phyloP scores from a whole-genome alignment of 2,329 filamentous ascomycete species.

The Alternaria hordeiaustralica region DNA sequence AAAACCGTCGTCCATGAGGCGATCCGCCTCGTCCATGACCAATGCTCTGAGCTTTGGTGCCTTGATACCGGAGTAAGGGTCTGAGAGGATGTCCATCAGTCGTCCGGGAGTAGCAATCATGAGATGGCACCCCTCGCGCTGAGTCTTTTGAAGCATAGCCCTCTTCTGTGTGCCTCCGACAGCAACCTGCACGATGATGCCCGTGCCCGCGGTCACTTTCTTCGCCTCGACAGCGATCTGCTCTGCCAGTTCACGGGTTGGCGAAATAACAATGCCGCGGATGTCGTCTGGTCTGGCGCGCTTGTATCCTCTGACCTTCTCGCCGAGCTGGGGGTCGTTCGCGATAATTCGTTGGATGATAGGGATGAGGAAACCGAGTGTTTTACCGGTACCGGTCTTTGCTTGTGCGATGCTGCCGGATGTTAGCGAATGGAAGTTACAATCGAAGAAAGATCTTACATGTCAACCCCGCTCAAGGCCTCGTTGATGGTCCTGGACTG shows the following conservation, averaged over 20 bases:
- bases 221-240: slow-evolving; percentile 74
- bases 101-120: slow-evolving; percentile 91
- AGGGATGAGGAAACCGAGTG: slow-evolving; percentile 88
- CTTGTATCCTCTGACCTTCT: slow-evolving; percentile 47
- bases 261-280: slow-evolving; percentile 66
- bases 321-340: slow-evolving; percentile 66
- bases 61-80: slow-evolving; percentile 66
- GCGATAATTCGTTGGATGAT: slow-evolving; percentile 79
- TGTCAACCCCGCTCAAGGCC: slow-evolving; percentile 78
- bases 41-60: slow-evolving; percentile 67
- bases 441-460: slow-evolving; percentile 63
- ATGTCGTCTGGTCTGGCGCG: slow-evolving; percentile 60
- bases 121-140: slow-evolving; percentile 80
- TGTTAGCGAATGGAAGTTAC: slow-evolving; percentile 14
- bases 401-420: slow-evolving; percentile 75
- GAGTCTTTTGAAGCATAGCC: slow-evolving; percentile 70
- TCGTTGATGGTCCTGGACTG: slow-evolving; percentile 83
- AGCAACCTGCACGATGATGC: slow-evolving; percentile 75
- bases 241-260: slow-evolving; percentile 68
- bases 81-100: slow-evolving; percentile 78
- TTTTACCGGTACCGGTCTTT: slow-evolving; percentile 97
- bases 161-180: slow-evolving; percentile 89
- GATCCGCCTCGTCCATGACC: slow-evolving; percentile 72
- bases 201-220: slow-evolving; percentile 69
- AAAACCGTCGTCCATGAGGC: slow-evolving; percentile 68